Conservation (phyloP, 2,329 filamentous ascomycete species). For the Gnomoniopsis smithogilvyi region DNA sequence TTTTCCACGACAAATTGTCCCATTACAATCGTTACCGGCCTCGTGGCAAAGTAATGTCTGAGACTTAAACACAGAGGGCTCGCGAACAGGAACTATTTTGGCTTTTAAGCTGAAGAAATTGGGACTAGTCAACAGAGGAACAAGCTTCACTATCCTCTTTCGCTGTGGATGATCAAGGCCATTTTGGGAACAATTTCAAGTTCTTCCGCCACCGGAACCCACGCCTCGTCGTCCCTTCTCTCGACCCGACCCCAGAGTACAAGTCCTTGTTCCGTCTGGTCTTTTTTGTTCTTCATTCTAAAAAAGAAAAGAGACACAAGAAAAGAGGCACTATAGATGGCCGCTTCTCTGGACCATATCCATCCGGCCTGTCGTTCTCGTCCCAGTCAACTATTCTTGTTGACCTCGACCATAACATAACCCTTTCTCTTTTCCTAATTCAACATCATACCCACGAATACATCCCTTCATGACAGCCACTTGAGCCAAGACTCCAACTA, state of each 20-base stretch:
- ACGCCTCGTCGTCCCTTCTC: conserved; percentile 13
- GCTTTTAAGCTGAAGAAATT: neutral
- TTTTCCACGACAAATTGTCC: neutral
- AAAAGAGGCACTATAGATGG: neutral
- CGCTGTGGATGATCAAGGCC: neutral
- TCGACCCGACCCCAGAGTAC: neutral
- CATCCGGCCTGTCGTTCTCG: conserved; percentile 2
- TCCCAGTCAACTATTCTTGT: neutral
- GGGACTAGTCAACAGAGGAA: neutral
- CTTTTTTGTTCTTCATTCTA: neutral
- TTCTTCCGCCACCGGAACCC: conserved; percentile 5
- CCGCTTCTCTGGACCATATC: neutral
- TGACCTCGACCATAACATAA: neutral
- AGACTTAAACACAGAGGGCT: conserved; percentile 7
- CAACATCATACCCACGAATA: neutral
- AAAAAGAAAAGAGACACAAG: no score
- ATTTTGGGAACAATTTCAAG: neutral
- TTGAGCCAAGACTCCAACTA: neutral
- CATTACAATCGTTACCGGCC: neutral
- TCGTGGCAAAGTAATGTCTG: conserved; percentile 1
- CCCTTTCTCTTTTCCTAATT: neutral
- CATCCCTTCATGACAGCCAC: neutral
- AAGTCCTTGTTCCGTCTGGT: neutral
- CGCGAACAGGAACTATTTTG: conserved; percentile 6
- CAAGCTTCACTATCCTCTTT: neutral